Conservation (phyloP, 768 basidiomycete species). For the Tylopilus intermedius region DNA sequence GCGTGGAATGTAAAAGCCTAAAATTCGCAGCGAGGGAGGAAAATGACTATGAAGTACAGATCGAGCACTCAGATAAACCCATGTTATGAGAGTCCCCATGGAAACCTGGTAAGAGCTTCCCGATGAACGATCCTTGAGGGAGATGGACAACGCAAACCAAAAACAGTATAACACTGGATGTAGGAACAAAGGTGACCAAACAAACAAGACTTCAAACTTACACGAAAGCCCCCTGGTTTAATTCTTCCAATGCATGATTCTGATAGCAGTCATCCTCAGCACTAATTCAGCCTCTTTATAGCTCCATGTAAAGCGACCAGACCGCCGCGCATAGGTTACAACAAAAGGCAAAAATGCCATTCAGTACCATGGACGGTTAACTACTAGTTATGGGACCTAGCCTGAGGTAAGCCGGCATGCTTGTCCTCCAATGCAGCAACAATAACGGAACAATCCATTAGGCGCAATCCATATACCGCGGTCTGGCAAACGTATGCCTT, state of each 20-base stretch:
- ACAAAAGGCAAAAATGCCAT: too few species aligned
- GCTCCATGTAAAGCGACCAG: too few species aligned
- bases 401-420: too few species aligned
- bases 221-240: too few species aligned
- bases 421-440: too few species aligned
- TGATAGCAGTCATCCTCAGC: neutral
- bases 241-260: neutral
- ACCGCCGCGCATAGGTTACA: too few species aligned
- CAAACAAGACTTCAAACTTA: too few species aligned
- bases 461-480: neutral
- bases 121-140: neutral
- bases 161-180: constrained; percentile 2
- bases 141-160: constrained; percentile 10
- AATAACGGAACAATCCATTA: too few species aligned
- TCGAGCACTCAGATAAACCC: neutral
- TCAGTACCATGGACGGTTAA: too few species aligned
- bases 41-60: neutral
- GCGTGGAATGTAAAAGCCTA: neutral
- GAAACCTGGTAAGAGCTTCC: constrained; percentile 9
- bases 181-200: constrained; percentile 8
- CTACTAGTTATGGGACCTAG: too few species aligned
- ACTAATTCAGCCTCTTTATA: too few species aligned
- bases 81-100: constrained; percentile 12
- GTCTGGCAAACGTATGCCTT: neutral
- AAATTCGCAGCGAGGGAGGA: neutral